A percentile compares a stretch with the other conserved stretches of the same genome.
Evolutionary conservation across 495 filamentous ascomycete genomes (phyloP).

Genomic region (Lineolata rhizophorae): DNA sequence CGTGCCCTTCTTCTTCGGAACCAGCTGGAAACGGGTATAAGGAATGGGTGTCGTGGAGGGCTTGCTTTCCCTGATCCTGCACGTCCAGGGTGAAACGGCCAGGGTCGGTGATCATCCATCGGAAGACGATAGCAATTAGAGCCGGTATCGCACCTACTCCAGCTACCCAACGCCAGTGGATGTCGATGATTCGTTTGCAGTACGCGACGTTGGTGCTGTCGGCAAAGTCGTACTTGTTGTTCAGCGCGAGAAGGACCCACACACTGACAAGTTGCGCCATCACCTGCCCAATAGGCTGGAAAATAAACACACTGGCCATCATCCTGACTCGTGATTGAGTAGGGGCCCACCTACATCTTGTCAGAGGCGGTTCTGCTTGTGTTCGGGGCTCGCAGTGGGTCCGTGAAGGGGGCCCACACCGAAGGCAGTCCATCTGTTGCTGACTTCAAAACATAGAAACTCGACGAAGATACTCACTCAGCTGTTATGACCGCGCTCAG

Average conservation of each 20-base stretch:
- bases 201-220: neutral
- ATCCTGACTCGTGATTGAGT: conserved; percentile 34
- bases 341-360: conserved; percentile 30
- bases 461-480: too few species aligned
- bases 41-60: conserved; percentile 2
- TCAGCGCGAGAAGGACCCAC: neutral
- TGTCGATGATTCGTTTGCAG: conserved; percentile 18
- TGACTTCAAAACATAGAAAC: too few species aligned
- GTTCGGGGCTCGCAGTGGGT: too few species aligned
- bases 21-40: too few species aligned
- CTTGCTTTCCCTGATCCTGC: conserved; percentile 2
- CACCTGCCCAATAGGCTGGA: conserved; percentile 45
- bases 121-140: conserved; percentile 24
- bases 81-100: conserved; percentile 3
- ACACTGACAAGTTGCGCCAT: conserved; percentile 22
- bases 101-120: neutral
- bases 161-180: conserved; percentile 37
- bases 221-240: neutral
- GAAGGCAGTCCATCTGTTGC: too few species aligned
- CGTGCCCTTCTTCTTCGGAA: neutral
- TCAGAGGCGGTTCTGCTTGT: too few species aligned
- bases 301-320: conserved; percentile 44
- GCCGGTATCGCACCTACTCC: conserved; percentile 39
- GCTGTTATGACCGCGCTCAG: conserved; percentile 37
- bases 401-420: too few species aligned